Evolutionary conservation across 345 rosid species (phyloP).

Genomic region (Kernera saxatilis): DNA sequence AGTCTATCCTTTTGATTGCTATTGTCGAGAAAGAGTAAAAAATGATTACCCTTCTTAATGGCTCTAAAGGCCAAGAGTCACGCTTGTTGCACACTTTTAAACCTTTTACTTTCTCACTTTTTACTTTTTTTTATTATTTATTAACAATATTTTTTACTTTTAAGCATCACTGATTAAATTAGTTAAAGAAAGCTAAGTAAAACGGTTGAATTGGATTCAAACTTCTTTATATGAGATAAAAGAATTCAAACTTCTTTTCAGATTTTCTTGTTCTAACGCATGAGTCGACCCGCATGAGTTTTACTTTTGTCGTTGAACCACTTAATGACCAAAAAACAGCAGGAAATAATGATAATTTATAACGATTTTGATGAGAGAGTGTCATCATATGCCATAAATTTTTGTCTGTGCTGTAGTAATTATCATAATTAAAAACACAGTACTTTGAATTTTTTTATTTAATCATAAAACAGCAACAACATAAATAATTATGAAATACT

Average conservation of each 20-base stretch:
- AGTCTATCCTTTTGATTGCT: slow-evolving; percentile 5
- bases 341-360: background rate
- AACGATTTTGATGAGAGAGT: background rate
- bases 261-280: slow-evolving; percentile 30
- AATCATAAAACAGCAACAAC: no score
- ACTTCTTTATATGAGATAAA: background rate
- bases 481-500: no score
- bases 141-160: background rate
- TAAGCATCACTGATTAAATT: background rate
- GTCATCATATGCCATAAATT: slow-evolving; percentile 18
- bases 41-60: slow-evolving; percentile 21
- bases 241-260: slow-evolving; percentile 6
- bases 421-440: background rate
- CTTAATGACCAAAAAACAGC: slow-evolving; percentile 18
- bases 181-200: slow-evolving; percentile 18
- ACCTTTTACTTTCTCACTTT: background rate
- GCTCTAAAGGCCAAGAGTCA: slow-evolving; percentile 27
- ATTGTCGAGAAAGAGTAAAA: slow-evolving; percentile 12
- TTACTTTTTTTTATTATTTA: background rate
- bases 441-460: no score
- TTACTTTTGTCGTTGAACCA: slow-evolving; percentile 31
- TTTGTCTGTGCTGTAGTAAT: background rate
- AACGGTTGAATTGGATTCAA: slow-evolving; percentile 30
- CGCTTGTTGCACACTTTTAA: slow-evolving; percentile 26
- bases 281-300: slow-evolving; percentile 32